phyloP scores from a whole-genome alignment of 371 early-diverging fungal species.

The Saksenaea oblongispora region DNA sequence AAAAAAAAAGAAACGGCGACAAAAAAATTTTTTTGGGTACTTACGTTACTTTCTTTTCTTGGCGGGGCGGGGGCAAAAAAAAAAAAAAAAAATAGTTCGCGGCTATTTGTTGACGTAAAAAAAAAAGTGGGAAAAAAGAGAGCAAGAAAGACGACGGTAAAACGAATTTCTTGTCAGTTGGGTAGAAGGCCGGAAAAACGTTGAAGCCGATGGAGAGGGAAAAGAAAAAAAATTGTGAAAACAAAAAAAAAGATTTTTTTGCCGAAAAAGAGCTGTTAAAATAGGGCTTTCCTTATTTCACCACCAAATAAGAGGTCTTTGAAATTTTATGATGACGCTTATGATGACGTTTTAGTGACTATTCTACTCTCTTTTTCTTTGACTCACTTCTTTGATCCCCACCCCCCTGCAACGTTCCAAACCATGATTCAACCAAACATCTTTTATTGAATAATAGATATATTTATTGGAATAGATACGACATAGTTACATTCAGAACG shows the following conservation, averaged over 20 bases:
- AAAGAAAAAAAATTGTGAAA: conserved; percentile 8
- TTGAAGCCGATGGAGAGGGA: conserved; percentile 4
- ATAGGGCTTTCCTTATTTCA: not conserved
- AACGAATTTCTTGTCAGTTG: conserved; percentile 5
- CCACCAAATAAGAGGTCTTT: not conserved
- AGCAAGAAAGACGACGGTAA: not conserved
- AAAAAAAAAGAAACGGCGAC: not conserved
- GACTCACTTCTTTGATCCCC: no score
- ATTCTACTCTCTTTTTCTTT: no score
- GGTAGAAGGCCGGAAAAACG: conserved; percentile 6
- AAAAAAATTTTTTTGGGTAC: not conserved
- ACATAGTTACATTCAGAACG: no score
- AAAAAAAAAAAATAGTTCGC: not conserved
- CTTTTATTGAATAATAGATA: no score
- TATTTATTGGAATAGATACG: no score
- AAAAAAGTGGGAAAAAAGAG: not conserved
- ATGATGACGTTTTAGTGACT: no score
- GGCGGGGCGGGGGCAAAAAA: conserved; percentile 4
- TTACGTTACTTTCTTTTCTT: conserved; percentile 6
- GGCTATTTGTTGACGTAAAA: conserved; percentile 3
- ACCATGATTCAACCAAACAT: no score
- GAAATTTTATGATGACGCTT: no score
- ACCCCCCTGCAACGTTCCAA: no score
- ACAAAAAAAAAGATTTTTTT: conserved; percentile 11
- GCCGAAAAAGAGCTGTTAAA: not conserved